Percentiles rank a stretch among this genome's conserved stretches.
phyloP scores from a whole-genome alignment of 1,284 basidiomycete genomes.

The Puccinia horiana region DNA sequence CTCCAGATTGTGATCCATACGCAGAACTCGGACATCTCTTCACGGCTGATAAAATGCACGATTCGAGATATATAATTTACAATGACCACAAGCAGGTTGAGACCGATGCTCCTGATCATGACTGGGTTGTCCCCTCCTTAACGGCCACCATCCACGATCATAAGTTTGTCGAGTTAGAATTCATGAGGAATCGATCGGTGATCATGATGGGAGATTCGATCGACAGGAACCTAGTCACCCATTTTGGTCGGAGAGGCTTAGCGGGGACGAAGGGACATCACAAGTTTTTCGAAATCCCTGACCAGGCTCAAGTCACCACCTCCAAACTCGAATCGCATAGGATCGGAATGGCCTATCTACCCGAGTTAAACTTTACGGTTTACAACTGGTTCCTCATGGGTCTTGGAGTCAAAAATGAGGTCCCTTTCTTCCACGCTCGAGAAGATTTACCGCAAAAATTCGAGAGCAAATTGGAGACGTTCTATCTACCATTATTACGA shows the following conservation, averaged over 20 bases:
- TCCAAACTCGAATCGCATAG: slow-evolving; percentile 33
- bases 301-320: slow-evolving; percentile 13
- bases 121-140: slow-evolving; percentile 37
- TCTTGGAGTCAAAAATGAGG: slow-evolving; percentile 6
- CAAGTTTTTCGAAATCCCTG: slow-evolving; percentile 13
- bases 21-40: slow-evolving; percentile 28
- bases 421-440: slow-evolving; percentile 43
- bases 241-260: slow-evolving; percentile 24
- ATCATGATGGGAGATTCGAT: slow-evolving; percentile 48
- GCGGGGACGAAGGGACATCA: slow-evolving; percentile 7
- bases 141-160: slow-evolving; percentile 26
- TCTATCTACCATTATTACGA: slow-evolving; percentile 21
- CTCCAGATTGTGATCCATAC: slow-evolving; percentile 34
- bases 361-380: slow-evolving; percentile 30
- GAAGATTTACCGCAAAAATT: slow-evolving; percentile 43
- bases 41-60: slow-evolving; percentile 24
- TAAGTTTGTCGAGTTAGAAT: slow-evolving; percentile 23
- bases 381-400: slow-evolving; percentile 49
- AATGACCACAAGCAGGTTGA: neutral
- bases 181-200: slow-evolving; percentile 29
- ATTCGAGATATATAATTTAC: slow-evolving; percentile 42
- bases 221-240: slow-evolving; percentile 35
- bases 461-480: slow-evolving; percentile 6
- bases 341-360: slow-evolving; percentile 19
- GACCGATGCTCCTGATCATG: slow-evolving; percentile 3